Conservation (phyloP, 23 red algal genomes). For the Gracilaria caudata region DNA sequence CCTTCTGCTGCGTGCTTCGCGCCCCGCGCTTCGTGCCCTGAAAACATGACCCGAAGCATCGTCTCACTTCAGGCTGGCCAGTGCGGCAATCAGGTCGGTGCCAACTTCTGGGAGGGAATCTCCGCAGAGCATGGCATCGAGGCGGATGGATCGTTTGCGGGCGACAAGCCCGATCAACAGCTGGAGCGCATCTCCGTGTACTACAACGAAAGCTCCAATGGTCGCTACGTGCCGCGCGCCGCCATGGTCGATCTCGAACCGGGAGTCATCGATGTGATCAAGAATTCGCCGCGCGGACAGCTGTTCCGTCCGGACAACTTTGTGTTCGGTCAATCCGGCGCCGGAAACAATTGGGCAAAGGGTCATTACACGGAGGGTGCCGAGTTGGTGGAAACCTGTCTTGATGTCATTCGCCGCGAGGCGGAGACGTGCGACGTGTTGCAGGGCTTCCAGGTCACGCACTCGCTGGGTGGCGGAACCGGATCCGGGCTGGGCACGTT, state of each 20-base stretch:
- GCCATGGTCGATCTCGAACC: conserved; percentile 96
- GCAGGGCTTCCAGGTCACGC: conserved; percentile 99
- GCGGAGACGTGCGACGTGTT: conserved; percentile 96
- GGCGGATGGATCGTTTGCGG: conserved; percentile 66
- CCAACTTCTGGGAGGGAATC: conserved; percentile 96
- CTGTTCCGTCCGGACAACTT: conserved; percentile 98
- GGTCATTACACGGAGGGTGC: conserved; percentile 99
- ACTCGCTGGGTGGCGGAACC: conserved; percentile 98
- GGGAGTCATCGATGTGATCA: conserved; percentile 87
- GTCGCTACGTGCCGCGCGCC: conserved; percentile 95
- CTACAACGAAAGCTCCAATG: conserved; percentile 92
- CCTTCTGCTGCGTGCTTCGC: neutral
- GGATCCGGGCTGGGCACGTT: conserved; percentile 97
- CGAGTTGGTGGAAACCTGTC: conserved; percentile 88
- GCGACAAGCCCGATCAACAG: conserved; percentile 71
- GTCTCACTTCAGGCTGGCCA: conserved; percentile 82
- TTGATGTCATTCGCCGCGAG: conserved; percentile 95
- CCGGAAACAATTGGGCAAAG: conserved; percentile 99
- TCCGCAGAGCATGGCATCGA: conserved; percentile 98
- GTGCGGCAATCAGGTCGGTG: conserved; percentile 98
- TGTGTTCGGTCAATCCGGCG: conserved; percentile 95
- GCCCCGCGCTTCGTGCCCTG: too few species aligned
- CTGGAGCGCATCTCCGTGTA: conserved; percentile 94
- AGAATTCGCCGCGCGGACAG: conserved; percentile 47
- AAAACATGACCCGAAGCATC: conserved; percentile 64